Conservation (phyloP, 2,329 filamentous ascomycete genomes). For the Acrodontium crateriforme region DNA sequence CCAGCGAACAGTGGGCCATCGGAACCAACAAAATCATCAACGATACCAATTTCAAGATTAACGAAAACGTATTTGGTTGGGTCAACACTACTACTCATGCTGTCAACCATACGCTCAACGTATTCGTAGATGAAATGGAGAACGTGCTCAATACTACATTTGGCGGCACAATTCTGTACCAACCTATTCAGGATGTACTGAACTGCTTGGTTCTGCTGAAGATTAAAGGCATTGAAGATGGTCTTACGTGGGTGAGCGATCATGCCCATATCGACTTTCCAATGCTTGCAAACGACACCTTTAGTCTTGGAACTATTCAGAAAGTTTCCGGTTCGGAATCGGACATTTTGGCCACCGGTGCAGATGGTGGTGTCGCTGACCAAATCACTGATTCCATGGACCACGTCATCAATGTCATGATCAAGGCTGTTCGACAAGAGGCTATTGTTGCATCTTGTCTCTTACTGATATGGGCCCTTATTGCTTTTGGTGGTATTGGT, state of each 20-base stretch:
- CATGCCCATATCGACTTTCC: constrained; percentile 75
- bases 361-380: constrained; percentile 59
- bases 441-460: constrained; percentile 65
- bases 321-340: constrained; percentile 42
- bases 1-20: constrained; percentile 62
- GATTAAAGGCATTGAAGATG: constrained; percentile 69
- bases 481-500: constrained; percentile 60
- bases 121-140: constrained; percentile 66
- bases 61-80: constrained; percentile 73
- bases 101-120: constrained; percentile 73
- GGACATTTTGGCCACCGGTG: constrained; percentile 59
- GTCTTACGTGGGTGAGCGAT: constrained; percentile 85
- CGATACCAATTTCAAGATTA: constrained; percentile 56
- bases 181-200: constrained; percentile 65
- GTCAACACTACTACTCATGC: constrained; percentile 71
- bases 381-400: constrained; percentile 66
- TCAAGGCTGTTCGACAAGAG: constrained; percentile 57
- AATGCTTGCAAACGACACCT: constrained; percentile 61
- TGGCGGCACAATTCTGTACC: constrained; percentile 64
- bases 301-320: constrained; percentile 61
- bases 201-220: constrained; percentile 83
- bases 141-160: constrained; percentile 63
- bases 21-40: constrained; percentile 61
- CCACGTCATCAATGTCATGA: constrained; percentile 54
- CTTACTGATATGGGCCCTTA: constrained; percentile 61